Percentiles rank a stretch among this genome's conserved stretches.
Conservation (phyloP, 2,329 filamentous ascomycete species). For the Monilinia laxa region DNA sequence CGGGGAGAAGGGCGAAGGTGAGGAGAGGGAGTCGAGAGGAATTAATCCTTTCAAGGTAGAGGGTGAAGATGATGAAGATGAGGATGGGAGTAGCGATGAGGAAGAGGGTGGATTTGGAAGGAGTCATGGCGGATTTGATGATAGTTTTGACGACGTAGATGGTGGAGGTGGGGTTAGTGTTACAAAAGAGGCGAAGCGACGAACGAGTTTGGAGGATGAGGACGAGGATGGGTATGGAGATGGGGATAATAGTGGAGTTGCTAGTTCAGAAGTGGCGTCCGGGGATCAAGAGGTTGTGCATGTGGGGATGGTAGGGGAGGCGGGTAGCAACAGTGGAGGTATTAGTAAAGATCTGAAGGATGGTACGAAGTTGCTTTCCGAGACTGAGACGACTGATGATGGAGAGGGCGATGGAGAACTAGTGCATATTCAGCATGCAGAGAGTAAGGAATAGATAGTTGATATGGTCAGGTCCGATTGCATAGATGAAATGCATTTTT, state of each 20-base stretch:
- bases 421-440: conserved; percentile 35
- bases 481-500: neutral
- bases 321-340: neutral
- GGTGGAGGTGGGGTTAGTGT: conserved; percentile 28
- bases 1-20: conserved; percentile 29
- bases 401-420: conserved; percentile 31
- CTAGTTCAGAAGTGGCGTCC: conserved; percentile 23
- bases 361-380: neutral
- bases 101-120: conserved; percentile 26
- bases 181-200: conserved; percentile 40
- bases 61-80: conserved; percentile 38
- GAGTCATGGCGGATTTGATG: conserved; percentile 15
- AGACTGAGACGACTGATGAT: conserved; percentile 25
- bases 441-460: conserved; percentile 26
- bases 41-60: conserved; percentile 40
- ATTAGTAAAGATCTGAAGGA: neutral
- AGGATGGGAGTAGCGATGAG: conserved; percentile 34
- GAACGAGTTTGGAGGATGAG: conserved; percentile 41
- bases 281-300: conserved; percentile 32
- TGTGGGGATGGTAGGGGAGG: conserved; percentile 25
- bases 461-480: neutral
- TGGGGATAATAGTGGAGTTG: conserved; percentile 36
- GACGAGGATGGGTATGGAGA: conserved; percentile 34
- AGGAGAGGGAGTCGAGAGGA: conserved; percentile 30
- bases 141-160: conserved; percentile 15